Base-by-base conservation (phyloP, 495 filamentous ascomycete genomes). In the Xylaria scruposa region DNA sequence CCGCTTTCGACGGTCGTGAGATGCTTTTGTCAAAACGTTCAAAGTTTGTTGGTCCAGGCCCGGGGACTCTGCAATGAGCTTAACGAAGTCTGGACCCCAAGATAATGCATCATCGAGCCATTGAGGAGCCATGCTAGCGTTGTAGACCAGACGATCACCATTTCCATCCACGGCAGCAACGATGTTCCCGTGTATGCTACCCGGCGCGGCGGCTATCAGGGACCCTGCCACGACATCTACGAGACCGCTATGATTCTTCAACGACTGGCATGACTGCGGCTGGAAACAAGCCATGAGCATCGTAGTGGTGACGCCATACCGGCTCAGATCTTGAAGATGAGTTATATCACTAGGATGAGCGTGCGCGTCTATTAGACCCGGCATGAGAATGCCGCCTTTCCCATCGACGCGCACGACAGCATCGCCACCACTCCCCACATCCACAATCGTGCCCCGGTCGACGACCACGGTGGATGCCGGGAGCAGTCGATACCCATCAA, bases 331-430 rank as follows among this genome's bases (percentile, higher is more conserved):
- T 47, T 77, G 70, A 26, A 79, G 70, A 47, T 71, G 58, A 4
- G 49, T 44, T 24, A 77, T n/a, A 17, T 59, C 59, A 24, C 21
- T 15, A 0, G 70, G 47, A 66, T 81, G 79, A 36, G 70, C 59
- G 47, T 81, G 78, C 36, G 66, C 73, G 60, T 80, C 79, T 73
- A 81, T 80, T 15, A 81, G 51, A 4, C 79, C 79, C 0, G 79
- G 79, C 12, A 81, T 56, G 33, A 80, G 68, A 38, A 76, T 49
- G n/a, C 71, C 64, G 24, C 76, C 76, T 7, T 73, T 42, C 1
- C 73, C 79, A 54, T 80, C 76, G 42, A 78, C 62, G 33, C 51
- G 66, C 2, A 36, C 71, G 21, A 60, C 24, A 8, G 38, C 38
- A 65, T 70, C 53, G 31, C 10, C 46, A 29, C 8, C 3, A 24